Evolutionary conservation across 305 asterid genomes (phyloP), one percentile per base, ranked within the genome.

Genomic region (Salvia sclarea): DNA sequence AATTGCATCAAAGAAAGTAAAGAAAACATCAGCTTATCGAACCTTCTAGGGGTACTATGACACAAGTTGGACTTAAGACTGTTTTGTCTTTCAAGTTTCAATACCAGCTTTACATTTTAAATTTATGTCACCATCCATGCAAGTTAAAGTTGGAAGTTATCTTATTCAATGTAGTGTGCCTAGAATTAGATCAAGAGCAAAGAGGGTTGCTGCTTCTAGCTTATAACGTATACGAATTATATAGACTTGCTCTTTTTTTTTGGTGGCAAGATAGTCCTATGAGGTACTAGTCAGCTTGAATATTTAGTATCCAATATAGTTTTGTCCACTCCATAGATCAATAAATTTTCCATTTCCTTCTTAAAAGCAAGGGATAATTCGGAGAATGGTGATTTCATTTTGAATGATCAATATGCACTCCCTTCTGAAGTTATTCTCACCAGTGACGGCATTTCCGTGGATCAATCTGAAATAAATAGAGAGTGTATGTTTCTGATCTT

Each of bases 401-500:
- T 41, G 35, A 63, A 78, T 72, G 64, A 71, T 85, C 82, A 71
- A 77, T 58, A 48, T 52, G 49, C 74, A 66, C 71, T 43, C 70
- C 79, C 75, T 60, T 79, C 78, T 75, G 86, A 63, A 57, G 78
- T 55, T 74, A 66, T 54, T 72, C 76, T 77, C 68, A 70, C 76
- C 72, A 65, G 66, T 35, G 73, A 76, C 59, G 79, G 31, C 56
- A 66, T 47, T 60, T 71, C 68, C 57, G 73, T 57, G 35, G 86
- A 72, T 52, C 75, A 78, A 47, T 61, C 75, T 72, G 80, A 77
- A 76, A 69, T 52, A 22, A 72, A 74, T 62, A 86, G 80, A 70
- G 80, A 82, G 69, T 50, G 96, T 85, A 84, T 16, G 85, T 69
- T 79, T 70, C 70, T 78, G 58, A 25, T 60, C 71, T 75, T 79